Evolutionary conservation across 495 filamentous ascomycete genomes (phyloP), one percentile per base, ranked within the genome.

Genomic region (Lophiotrema nucula): DNA sequence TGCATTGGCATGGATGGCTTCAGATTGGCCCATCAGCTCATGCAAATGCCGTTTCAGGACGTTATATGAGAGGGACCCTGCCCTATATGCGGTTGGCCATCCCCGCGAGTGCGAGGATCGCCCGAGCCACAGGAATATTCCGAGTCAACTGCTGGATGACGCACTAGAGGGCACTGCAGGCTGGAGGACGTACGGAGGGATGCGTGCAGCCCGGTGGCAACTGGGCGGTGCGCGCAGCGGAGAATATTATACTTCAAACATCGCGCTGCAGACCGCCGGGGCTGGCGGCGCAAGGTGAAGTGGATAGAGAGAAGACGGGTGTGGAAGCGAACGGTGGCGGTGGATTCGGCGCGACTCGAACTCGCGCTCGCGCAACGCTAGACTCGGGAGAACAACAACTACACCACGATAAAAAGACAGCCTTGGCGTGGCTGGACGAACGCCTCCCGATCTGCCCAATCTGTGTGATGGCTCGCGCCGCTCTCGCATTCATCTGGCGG

Each of bases 1-100:
- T 58, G 63, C 63, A 58, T 62, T 56, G 43, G 60, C 60, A 63
- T 63, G 60, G 48, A 31, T 47, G 39, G 60, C 60, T 42, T 63
- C 60, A 63, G 60, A 62, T 45, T 62, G 52, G 60, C 26, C 53
- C 59, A 57, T 56, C 35, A 55, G 58, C 64, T 67, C 59, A 63
- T 63, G 64, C 64, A 39, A 28, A 62, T 59, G 59, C 64, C 48
- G 64, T 67, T 63, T 67, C 64, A 67, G 47, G 59, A 62, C 44
- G 55, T 16, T 56, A 56, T 56, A 56, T n/a, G 27, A 44, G 19
- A 27, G 22, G 39, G 10, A n/a, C 31, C 59, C 58, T 38, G 22
- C 49, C 5, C 50, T 50, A 67, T 67, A 67, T 63, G 59, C 59
- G 58, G 47, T 55, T 63, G 43, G 54, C 22, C 42, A 39, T 59